Conservation (phyloP, 352 stramenopile species). For the Thalassiosira oceanica region DNA sequence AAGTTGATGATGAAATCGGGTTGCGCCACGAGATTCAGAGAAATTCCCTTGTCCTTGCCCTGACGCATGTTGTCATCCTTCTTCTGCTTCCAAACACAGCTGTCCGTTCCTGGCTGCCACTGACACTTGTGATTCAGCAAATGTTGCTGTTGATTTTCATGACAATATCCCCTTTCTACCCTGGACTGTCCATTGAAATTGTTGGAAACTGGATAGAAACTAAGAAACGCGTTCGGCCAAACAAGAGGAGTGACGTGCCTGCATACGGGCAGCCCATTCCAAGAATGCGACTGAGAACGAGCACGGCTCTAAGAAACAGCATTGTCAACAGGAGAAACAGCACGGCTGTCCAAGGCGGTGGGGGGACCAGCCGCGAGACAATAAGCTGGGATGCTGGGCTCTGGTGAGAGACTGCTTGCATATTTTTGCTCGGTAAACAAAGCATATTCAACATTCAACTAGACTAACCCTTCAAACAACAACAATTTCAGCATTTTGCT, state of each 20-base stretch:
- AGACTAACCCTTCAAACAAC: too few relatives aligned
- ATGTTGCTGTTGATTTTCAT: conserved; percentile 42
- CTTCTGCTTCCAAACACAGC: neutral
- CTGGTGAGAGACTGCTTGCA: too few relatives aligned
- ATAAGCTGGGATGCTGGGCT: conserved; percentile 49
- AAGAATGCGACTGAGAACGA: too few relatives aligned
- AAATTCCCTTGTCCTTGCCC: conserved; percentile 19
- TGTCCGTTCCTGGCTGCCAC: conserved; percentile 23
- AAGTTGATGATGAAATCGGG: conserved; percentile 38
- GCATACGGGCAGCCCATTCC: conserved; percentile 40
- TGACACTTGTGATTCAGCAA: conserved; percentile 40
- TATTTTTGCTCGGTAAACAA: too few relatives aligned
- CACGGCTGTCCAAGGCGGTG: conserved; percentile 7
- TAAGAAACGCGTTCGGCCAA: conserved; percentile 20
- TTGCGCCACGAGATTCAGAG: conserved; percentile 19
- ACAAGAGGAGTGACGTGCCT: conserved; percentile 21
- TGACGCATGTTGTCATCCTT: conserved; percentile 20
- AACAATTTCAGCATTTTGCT: too few relatives aligned
- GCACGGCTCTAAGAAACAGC: too few relatives aligned
- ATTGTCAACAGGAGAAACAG: neutral
- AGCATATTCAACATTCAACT: too few relatives aligned
- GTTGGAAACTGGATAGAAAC: conserved; percentile 15
- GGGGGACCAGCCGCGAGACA: too few relatives aligned
- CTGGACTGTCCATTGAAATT: conserved; percentile 5
- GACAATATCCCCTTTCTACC: conserved; percentile 27